phyloP scores from a whole-genome alignment of 768 basidiomycete species.

The Xerocomellus dryophilus region DNA sequence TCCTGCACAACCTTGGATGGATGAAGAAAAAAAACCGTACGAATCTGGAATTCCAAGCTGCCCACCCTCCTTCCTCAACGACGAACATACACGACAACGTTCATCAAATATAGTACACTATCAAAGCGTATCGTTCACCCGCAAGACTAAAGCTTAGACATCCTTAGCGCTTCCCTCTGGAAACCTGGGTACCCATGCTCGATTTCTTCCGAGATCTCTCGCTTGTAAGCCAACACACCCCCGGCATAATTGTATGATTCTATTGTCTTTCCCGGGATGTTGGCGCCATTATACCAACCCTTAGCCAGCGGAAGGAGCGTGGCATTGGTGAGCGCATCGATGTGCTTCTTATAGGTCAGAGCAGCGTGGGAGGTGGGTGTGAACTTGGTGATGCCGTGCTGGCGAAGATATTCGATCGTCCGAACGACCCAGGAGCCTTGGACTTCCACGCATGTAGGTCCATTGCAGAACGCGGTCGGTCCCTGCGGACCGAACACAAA shows the following conservation, averaged over 20 bases:
- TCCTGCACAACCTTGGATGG: neutral
- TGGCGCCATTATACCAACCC: slow-evolving; percentile 2
- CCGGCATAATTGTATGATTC: slow-evolving; percentile 5
- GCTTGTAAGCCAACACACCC: neutral
- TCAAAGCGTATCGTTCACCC: too few relatives aligned
- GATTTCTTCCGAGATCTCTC: slow-evolving; percentile 15
- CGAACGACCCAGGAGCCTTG: slow-evolving; percentile 6
- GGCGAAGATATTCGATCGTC: slow-evolving; percentile 12
- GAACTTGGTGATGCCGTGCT: slow-evolving; percentile 11
- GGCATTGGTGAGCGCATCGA: neutral
- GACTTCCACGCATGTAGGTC: slow-evolving; percentile 9
- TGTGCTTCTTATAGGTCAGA: slow-evolving; percentile 2
- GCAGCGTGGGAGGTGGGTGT: slow-evolving; percentile 8
- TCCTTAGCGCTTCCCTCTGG: slow-evolving; percentile 2
- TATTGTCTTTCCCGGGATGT: slow-evolving; percentile 9
- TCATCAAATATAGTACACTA: neutral
- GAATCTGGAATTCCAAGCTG: too few relatives aligned
- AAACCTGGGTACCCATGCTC: slow-evolving; percentile 13
- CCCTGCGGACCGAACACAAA: slow-evolving; percentile 15
- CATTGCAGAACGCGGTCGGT: slow-evolving; percentile 9
- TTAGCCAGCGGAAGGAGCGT: slow-evolving; percentile 10
- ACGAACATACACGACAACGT: neutral
- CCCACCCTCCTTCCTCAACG: neutral
- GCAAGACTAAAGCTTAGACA: neutral
- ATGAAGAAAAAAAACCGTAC: too few relatives aligned